Evolutionary conservation across 768 basidiomycete species (phyloP).

Genomic region (Leccinellum luteum): DNA sequence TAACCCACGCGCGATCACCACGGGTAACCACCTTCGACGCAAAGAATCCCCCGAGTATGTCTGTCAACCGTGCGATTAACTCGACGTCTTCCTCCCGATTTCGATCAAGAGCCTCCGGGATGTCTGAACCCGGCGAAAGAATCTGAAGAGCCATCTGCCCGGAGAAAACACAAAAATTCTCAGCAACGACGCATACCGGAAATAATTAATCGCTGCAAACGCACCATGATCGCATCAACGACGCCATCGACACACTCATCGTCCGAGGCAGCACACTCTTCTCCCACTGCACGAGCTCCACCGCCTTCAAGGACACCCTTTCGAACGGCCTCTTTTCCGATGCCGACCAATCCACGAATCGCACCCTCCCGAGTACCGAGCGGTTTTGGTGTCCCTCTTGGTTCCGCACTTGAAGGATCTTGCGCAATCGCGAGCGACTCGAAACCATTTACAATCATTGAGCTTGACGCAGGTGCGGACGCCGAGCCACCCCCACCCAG

Average conservation of each 20-base stretch:
- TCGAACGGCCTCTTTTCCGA: slow-evolving; percentile 81
- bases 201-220: slow-evolving; percentile 11
- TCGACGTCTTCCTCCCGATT: slow-evolving; percentile 46
- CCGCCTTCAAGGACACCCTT: slow-evolving; percentile 82
- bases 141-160: slow-evolving; percentile 59
- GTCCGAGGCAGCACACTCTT: slow-evolving; percentile 46
- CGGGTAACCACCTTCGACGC: slow-evolving; percentile 44
- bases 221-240: slow-evolving; percentile 61
- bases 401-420: slow-evolving; percentile 40
- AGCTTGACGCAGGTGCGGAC: slow-evolving; percentile 6
- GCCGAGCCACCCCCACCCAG: slow-evolving; percentile 36
- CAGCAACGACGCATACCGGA: not conserved
- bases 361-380: slow-evolving; percentile 87
- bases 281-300: slow-evolving; percentile 72
- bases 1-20: slow-evolving; percentile 64
- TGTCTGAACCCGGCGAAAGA: slow-evolving; percentile 55
- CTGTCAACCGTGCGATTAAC: slow-evolving; percentile 45
- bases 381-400: slow-evolving; percentile 46
- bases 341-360: slow-evolving; percentile 79
- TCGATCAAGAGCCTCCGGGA: slow-evolving; percentile 55
- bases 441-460: slow-evolving; percentile 25
- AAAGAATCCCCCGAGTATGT: slow-evolving; percentile 62
- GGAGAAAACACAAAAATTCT: not conserved
- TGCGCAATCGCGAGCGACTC: slow-evolving; percentile 24
- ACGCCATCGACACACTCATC: slow-evolving; percentile 42